Evolutionary conservation across 129 eudicot genomes (phyloP).

Genomic region (Centella asiatica): DNA sequence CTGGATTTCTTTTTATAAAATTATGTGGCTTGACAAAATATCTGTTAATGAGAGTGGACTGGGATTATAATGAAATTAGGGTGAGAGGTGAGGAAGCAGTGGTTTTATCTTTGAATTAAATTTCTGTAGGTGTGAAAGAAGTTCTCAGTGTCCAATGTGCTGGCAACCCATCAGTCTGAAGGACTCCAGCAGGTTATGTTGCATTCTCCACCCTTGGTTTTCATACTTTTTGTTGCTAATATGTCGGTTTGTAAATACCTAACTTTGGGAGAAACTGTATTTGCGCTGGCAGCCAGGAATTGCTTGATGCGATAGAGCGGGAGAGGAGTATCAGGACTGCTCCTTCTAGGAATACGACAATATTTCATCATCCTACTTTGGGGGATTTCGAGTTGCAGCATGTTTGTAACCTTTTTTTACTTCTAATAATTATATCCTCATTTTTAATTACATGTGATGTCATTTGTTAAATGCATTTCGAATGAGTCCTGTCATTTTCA

Average conservation of each 20-base stretch:
- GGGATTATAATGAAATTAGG: not conserved
- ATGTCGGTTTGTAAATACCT: not conserved
- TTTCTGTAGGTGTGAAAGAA: conserved; percentile 81
- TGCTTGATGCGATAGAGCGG: conserved; percentile 79
- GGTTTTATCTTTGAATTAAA: not conserved
- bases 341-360: conserved; percentile 66
- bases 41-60: not conserved
- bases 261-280: not conserved
- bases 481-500: not conserved
- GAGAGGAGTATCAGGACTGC: conserved; percentile 64
- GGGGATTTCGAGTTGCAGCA: conserved; percentile 95
- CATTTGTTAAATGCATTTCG: not conserved
- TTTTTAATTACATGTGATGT: not conserved
- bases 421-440: not conserved
- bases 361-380: conserved; percentile 92
- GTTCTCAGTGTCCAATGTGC: conserved; percentile 99
- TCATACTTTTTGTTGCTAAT: not conserved
- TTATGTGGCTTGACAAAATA: not conserved
- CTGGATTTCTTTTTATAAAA: not conserved
- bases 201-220: conserved; percentile 7
- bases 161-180: conserved; percentile 88
- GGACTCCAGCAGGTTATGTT: conserved; percentile 71
- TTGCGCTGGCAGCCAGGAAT: conserved; percentile 70
- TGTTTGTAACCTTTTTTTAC: conserved; percentile 22
- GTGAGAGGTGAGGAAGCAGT: not conserved